phyloP scores from a whole-genome alignment of 78 protist genomes.

The Diacronema lutheri region DNA sequence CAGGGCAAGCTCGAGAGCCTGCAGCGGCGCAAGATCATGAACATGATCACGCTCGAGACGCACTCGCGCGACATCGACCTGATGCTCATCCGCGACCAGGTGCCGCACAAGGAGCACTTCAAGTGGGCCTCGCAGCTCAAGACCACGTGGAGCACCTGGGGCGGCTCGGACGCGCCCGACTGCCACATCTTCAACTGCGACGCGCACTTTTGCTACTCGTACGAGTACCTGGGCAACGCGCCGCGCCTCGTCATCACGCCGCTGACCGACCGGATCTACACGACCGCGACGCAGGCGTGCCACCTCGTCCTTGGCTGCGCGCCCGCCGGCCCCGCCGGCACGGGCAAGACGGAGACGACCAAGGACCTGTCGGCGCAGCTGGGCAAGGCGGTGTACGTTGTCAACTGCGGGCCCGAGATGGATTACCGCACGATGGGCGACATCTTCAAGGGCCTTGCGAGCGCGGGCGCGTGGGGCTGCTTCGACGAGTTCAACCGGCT shows the following conservation, averaged over 20 bases:
- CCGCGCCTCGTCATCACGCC: constrained; percentile 56
- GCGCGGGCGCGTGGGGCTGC: constrained; percentile 87
- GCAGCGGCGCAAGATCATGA: constrained; percentile 58
- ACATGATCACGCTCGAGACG: constrained; percentile 53
- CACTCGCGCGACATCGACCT: constrained; percentile 48
- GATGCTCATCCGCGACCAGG: constrained; percentile 11
- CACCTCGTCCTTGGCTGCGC: constrained; percentile 59
- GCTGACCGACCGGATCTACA: constrained; percentile 62
- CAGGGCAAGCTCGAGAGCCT: constrained; percentile 42
- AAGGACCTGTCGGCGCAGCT: constrained; percentile 51
- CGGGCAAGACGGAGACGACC: constrained; percentile 78
- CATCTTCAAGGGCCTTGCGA: constrained; percentile 72
- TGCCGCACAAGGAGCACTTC: constrained; percentile 33
- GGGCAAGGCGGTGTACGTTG: constrained; percentile 32
- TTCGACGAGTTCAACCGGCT: constrained; percentile 85
- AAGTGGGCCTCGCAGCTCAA: constrained; percentile 59
- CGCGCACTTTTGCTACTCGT: constrained; percentile 34
- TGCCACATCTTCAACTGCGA: constrained; percentile 23
- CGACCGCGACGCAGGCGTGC: constrained; percentile 64
- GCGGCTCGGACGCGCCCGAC: constrained; percentile 5
- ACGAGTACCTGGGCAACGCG: constrained; percentile 52
- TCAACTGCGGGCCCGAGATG: constrained; percentile 41
- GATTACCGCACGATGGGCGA: constrained; percentile 58
- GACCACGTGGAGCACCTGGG: constrained; percentile 16
- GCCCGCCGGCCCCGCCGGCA: constrained; percentile 77